phyloP scores from a whole-genome alignment of 495 filamentous ascomycete species.

The Talaromyces liani region DNA sequence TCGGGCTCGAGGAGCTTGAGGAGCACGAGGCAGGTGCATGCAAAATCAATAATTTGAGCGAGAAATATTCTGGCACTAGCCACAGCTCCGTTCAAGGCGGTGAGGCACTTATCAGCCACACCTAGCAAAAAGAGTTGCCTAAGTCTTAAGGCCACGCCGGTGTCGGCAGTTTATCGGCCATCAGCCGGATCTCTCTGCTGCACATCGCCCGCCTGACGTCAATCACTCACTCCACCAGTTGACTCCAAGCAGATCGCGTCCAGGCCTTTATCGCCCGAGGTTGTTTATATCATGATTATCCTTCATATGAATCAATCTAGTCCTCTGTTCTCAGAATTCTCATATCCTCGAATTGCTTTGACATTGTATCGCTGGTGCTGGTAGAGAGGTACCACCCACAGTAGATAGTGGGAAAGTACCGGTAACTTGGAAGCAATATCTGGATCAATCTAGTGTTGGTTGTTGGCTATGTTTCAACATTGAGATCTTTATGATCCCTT shows the following conservation, averaged over 20 bases:
- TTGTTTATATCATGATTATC: background rate
- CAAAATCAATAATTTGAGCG: background rate
- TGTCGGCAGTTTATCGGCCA: background rate
- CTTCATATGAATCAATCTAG: background rate
- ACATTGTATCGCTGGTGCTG: background rate
- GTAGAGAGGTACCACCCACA: background rate
- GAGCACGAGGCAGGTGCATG: background rate
- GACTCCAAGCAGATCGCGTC: background rate
- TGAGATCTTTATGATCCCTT: background rate
- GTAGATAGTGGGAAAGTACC: background rate
- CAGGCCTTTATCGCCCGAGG: background rate
- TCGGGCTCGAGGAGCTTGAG: background rate
- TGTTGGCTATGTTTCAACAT: background rate
- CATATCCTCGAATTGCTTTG: background rate
- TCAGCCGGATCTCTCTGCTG: background rate
- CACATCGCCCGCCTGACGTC: background rate
- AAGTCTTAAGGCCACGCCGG: background rate
- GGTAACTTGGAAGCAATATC: background rate
- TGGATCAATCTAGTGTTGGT: background rate
- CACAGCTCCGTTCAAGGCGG: background rate
- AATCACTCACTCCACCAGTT: constrained; percentile 4
- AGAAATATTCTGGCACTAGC: constrained; percentile 1
- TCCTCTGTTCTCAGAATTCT: background rate
- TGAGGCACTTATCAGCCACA: background rate
- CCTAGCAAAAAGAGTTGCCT: background rate